Conservation (phyloP, 2,329 filamentous ascomycete genomes). For the Cladophialophora exuberans region DNA sequence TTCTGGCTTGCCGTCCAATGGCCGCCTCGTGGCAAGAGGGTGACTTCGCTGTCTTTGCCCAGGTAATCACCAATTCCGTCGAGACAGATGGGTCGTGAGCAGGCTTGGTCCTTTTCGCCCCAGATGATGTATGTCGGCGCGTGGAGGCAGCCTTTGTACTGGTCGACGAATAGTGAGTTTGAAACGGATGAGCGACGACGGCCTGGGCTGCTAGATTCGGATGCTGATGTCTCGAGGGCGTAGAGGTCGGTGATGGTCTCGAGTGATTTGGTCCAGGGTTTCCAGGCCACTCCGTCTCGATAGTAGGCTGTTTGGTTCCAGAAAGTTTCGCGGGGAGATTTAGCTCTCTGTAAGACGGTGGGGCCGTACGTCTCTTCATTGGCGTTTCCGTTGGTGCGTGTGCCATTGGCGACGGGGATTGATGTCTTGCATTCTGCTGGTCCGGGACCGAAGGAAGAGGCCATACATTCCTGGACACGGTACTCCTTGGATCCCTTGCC, state of each 20-base stretch:
- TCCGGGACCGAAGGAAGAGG: conserved; percentile 56
- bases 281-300: conserved; percentile 51
- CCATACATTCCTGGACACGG: conserved; percentile 52
- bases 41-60: conserved; percentile 52
- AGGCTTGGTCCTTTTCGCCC: conserved; percentile 56
- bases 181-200: conserved; percentile 30
- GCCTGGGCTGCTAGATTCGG: conserved; percentile 27
- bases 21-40: conserved; percentile 53
- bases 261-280: conserved; percentile 56
- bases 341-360: conserved; percentile 45
- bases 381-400: conserved; percentile 28
- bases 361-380: conserved; percentile 43
- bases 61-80: conserved; percentile 59
- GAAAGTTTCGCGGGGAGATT: conserved; percentile 47
- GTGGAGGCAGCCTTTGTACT: conserved; percentile 51
- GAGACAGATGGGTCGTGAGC: conserved; percentile 53
- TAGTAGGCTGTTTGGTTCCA: conserved; percentile 58
- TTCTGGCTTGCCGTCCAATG: conserved; percentile 59
- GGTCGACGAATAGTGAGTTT: conserved; percentile 46
- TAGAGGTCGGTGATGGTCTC: conserved; percentile 54
- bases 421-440: conserved; percentile 45
- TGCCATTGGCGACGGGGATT: not conserved
- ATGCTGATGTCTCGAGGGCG: conserved; percentile 41
- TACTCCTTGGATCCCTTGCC: conserved; percentile 41
- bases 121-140: conserved; percentile 58